Evolutionary conservation across 139 green algal species (phyloP), one percentile per base, ranked within the genome.

Genomic region (Auxenochlorella pyrenoidosa): DNA sequence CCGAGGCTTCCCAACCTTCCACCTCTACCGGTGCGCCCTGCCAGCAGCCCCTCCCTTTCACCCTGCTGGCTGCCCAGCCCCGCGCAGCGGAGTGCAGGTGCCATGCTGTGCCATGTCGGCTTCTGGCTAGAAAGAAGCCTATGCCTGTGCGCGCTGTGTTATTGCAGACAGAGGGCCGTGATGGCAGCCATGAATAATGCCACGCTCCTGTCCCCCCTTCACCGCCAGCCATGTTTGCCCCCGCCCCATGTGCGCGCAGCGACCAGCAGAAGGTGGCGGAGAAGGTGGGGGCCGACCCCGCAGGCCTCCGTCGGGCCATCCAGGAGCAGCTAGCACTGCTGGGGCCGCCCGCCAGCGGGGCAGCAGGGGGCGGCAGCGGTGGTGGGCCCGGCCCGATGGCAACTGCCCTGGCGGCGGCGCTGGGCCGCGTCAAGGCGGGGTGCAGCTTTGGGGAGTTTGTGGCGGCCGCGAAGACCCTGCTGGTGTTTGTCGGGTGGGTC

Each of bases 1-100:
- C 41, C 21, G 43, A 28, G 88, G 80, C 41, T 92, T 90, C 75
- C 90, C 90, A 43, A 93, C 90, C 15, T 86, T 93, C 59, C 79
- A 93, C 30, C 32, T 93, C 5, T 90, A 89, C 68, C 38, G 59
- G 79, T 75, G 77, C 32, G 72, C 68, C 3, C n/a, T 54, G 47
- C 47, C 47, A 54, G 8, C n/a, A n/a, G n/a, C n/a, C n/a, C n/a
- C n/a, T n/a, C n/a, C n/a, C n/a, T n/a, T 58, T 6, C 8, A 6
- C 47, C 47, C 47, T 58, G 47, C 47, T 58, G 6, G 47, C 12
- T 58, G 8, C 47, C 12, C 47, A 6, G 47, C 47, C 47, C 8
- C 47, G 47, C 47, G 8, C 47, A 18, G 47, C 47, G n/a, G n/a
- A n/a, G n/a, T n/a, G n/a, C n/a, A n/a, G n/a, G n/a, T n/a, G n/a